phyloP scores from a whole-genome alignment of 352 stramenopile genomes.

The Blastocystis sp. region DNA sequence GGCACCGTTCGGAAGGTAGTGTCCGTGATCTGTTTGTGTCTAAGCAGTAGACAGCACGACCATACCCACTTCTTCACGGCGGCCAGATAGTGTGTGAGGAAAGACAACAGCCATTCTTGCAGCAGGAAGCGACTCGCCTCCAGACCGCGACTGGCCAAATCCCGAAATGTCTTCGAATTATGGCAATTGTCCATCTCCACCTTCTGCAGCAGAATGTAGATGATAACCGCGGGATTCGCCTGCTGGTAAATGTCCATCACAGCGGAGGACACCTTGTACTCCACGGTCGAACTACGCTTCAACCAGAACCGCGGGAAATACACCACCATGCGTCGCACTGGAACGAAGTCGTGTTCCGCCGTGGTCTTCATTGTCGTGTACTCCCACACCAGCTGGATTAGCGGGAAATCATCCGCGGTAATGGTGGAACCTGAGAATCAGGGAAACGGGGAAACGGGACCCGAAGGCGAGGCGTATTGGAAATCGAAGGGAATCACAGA shows the following conservation, averaged over 20 bases:
- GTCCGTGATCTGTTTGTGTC: conserved; percentile 1
- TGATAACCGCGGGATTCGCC: conserved; percentile 45
- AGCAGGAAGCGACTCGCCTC: conserved; percentile 24
- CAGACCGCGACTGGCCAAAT: conserved; percentile 2
- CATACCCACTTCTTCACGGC: not conserved
- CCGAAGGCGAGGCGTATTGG: conserved; percentile 26
- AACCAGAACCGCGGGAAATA: not conserved
- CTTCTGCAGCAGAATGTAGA: conserved; percentile 55
- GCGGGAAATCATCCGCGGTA: conserved; percentile 50
- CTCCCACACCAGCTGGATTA: conserved; percentile 51
- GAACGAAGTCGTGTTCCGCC: not conserved
- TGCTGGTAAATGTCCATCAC: conserved; percentile 40
- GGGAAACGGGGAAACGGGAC: not conserved
- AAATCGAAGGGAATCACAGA: conserved; percentile 49
- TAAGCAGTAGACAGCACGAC: not conserved
- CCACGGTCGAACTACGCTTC: conserved; percentile 25
- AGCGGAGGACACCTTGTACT: conserved; percentile 47
- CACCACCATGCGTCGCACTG: conserved; percentile 49
- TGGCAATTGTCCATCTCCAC: not conserved
- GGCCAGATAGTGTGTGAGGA: conserved; percentile 37
- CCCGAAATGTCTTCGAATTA: not conserved
- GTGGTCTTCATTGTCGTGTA: conserved; percentile 44
- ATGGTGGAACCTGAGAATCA: conserved; percentile 35
- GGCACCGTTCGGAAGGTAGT: conserved; percentile 61
- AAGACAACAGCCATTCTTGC: conserved; percentile 45